Evolutionary conservation across 805 yeast species (phyloP), one percentile per base, ranked within the genome.

Genomic region (Kregervanrija fluxuum): DNA sequence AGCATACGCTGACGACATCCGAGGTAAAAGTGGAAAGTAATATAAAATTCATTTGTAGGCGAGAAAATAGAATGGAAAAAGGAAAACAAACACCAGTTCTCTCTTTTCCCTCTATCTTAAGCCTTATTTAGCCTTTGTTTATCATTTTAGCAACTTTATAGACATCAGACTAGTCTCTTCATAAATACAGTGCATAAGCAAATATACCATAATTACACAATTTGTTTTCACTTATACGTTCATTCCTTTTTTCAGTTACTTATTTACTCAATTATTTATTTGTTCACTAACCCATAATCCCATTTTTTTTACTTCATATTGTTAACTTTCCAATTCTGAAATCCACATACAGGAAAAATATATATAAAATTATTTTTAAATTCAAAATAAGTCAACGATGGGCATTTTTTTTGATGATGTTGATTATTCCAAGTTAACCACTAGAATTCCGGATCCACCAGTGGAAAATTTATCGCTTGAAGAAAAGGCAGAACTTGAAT

Each of bases 401-500:
- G 35, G 35, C 15, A 13, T 33, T n/a, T 14, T 28, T 11, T 30
- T n/a, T 16, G 42, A 38, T 37, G 17, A 17, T 11, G 12, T 31
- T 31, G 15, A 36, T 37, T 12, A 28, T 35, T 22, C 51, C 48
- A 22, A 39, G 33, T 39, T 33, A 37, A 15, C 56, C 8, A 37
- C 48, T 10, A 43, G 49, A 13, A 60, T 66, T 17, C 70, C 70
- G 0, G 47, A 60, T 46, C 64, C 70, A 11, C 69, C 67, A 3
- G 44, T 47, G n/a, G 63, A 56, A 33, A 38, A 47, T 12, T 32
- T 54, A 30, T 40, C 66, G 8, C 35, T 38, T 13, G 64, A 61
- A 42, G 68, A 66, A 44, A 80, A 60, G 41, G 57, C 57, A n/a
- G 85, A 82, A 47, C 67, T 75, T 54, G 96, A 88, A 61, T 88